Percentiles rank a stretch among this genome's conserved stretches.
Conservation (phyloP, 257 asterid genomes). For the Cynanchum wilfordii region DNA sequence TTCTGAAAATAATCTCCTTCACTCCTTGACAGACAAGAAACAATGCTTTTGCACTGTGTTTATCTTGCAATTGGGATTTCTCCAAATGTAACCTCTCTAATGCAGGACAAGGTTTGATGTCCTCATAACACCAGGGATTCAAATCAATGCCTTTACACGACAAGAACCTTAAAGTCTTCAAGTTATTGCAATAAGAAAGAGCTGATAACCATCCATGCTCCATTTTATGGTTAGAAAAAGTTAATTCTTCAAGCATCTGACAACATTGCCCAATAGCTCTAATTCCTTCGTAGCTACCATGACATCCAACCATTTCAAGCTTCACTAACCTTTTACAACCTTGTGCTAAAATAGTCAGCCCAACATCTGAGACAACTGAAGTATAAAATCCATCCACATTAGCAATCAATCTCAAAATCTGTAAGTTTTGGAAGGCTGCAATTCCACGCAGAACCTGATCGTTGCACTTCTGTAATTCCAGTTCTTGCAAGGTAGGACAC, state of each 20-base stretch:
- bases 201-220: slow-evolving; percentile 73
- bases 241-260: slow-evolving; percentile 61
- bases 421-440: slow-evolving; percentile 57
- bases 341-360: slow-evolving; percentile 68
- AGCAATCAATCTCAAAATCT: slow-evolving; percentile 53
- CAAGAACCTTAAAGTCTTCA: slow-evolving; percentile 50
- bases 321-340: slow-evolving; percentile 66
- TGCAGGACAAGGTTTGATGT: slow-evolving; percentile 40
- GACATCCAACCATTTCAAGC: slow-evolving; percentile 66
- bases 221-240: slow-evolving; percentile 50
- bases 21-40: slow-evolving; percentile 45
- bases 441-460: slow-evolving; percentile 65
- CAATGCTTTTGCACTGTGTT: slow-evolving; percentile 41
- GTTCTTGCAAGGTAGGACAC: slow-evolving; percentile 61
- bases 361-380: slow-evolving; percentile 55
- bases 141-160: slow-evolving; percentile 57
- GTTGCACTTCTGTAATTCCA: slow-evolving; percentile 57
- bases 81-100: slow-evolving; percentile 56
- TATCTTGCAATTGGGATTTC: slow-evolving; percentile 59
- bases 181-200: slow-evolving; percentile 49
- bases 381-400: slow-evolving; percentile 41
- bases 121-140: slow-evolving; percentile 31
- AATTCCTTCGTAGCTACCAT: slow-evolving; percentile 68
- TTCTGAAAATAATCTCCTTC: slow-evolving; percentile 33
- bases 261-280: slow-evolving; percentile 68